A percentile compares a stretch with the other conserved stretches of the same genome.
Conservation (phyloP, 2,329 filamentous ascomycete genomes). For the Raffaelea albimanens region DNA sequence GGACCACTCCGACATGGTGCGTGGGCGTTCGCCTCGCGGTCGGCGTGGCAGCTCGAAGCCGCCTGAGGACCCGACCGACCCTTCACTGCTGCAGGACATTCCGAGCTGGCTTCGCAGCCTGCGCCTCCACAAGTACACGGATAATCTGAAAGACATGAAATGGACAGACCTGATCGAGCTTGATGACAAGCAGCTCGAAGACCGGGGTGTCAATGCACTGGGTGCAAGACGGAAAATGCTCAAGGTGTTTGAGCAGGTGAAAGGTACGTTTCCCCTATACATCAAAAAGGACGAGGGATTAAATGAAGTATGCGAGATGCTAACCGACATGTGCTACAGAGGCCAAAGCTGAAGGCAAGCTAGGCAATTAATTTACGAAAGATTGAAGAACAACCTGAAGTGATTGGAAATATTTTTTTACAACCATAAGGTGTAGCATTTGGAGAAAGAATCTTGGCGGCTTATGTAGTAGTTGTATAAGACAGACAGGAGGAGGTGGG, state of each 20-base stretch:
- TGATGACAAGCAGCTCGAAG: constrained; percentile 87
- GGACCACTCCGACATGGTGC: constrained; percentile 83
- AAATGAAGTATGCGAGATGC: not conserved
- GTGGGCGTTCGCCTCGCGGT: constrained; percentile 85
- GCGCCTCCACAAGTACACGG: constrained; percentile 95
- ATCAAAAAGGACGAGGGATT: no score
- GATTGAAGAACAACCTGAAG: no score
- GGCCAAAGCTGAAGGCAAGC: constrained; percentile 65
- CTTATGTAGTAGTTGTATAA: no score
- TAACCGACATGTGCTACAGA: constrained; percentile 31
- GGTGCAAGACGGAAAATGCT: constrained; percentile 96
- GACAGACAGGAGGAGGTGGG: no score
- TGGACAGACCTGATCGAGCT: constrained; percentile 90
- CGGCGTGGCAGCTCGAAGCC: constrained; percentile 93
- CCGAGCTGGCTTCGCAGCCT: constrained; percentile 92
- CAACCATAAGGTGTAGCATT: no score
- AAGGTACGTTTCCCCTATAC: constrained; percentile 38
- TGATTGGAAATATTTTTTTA: no score
- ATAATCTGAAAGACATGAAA: constrained; percentile 93
- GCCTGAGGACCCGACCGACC: constrained; percentile 93
- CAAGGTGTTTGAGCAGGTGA: constrained; percentile 97
- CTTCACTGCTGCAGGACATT: constrained; percentile 82
- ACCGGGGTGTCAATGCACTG: constrained; percentile 86
- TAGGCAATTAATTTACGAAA: constrained; percentile 20
- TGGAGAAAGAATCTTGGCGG: no score